Evolutionary conservation across 2,329 filamentous ascomycete genomes (phyloP).

Genomic region (Apiospora rasikravindrae): DNA sequence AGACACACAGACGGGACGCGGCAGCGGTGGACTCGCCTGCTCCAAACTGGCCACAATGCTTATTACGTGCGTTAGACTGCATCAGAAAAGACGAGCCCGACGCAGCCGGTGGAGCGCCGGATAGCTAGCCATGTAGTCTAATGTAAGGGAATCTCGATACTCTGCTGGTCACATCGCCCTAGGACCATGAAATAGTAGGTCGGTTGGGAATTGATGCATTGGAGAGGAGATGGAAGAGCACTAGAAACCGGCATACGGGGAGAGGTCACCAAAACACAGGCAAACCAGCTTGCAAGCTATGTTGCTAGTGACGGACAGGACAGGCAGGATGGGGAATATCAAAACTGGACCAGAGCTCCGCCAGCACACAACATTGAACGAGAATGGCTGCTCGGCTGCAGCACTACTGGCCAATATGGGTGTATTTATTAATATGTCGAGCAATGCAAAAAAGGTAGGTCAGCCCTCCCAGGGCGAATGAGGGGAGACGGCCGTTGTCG

Average conservation of each 20-base stretch:
- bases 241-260: not conserved
- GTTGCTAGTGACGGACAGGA: not conserved
- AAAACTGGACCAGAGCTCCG: not conserved
- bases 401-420: not conserved
- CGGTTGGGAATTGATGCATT: not conserved
- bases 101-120: slow-evolving; percentile 1
- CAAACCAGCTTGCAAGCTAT: not conserved
- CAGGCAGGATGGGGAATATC: not conserved
- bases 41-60: slow-evolving; percentile 11
- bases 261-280: not conserved
- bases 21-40: slow-evolving; percentile 11
- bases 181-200: not conserved
- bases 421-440: slow-evolving; percentile 11
- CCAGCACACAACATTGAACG: not conserved
- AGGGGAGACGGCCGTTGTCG: not conserved
- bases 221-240: not conserved
- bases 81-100: slow-evolving; percentile 17
- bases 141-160: slow-evolving; percentile 10
- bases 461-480: not conserved
- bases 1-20: slow-evolving; percentile 13
- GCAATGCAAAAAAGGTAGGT: not conserved
- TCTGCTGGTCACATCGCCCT: slow-evolving; percentile 6
- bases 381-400: not conserved
- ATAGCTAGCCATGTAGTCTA: slow-evolving; percentile 2
- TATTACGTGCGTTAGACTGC: slow-evolving; percentile 20